Evolutionary conservation across 23 red algal species (phyloP), one percentile per base, ranked within the genome.

Genomic region (Agarophyton chilense): DNA sequence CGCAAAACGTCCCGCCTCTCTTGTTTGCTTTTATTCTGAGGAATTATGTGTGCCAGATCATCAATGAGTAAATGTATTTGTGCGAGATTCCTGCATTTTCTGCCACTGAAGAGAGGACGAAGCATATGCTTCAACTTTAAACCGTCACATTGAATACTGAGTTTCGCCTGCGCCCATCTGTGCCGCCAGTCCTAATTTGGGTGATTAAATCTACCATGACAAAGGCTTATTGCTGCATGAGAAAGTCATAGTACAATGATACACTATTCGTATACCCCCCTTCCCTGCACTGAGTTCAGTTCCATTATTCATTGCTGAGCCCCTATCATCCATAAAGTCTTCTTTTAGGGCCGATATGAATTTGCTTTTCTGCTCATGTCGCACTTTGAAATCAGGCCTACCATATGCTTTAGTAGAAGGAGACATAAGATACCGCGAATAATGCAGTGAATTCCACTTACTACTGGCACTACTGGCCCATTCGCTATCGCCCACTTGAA

Each of bases 161-260:
- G 8, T 42, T 81, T 35, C 54, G 50, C 28, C 77, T 42, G 1
- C 10, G 22, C 2, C 54, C 29, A 22, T 40, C 77, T 55, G 77
- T 55, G 8, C 77, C 52, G 29, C 77, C 33, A 33, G 50, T 52
- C 51, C 51, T 40, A 8, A 81, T 61, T 8, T 33, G 21, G n/a
- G 8, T 81, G n/a, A 81, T 81, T 13, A 81, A 4, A 52, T 81
- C 77, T 1, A 81, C 3, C 54, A 81, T 81, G 36, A 61, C 77
- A 2, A 52, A 81, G 36, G 35, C 21, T 33, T 81, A 81, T 13
- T n/a, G 77, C 26, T 14, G 77, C 38, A 81, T 52, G 6, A 12
- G 3, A 34, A 60, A 81, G 18, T 81, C 77, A 33, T 81, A 61
- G 54, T 61, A 39, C 19, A n/a, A 81, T 34, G 49, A 81, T 61